Base-by-base conservation (phyloP, 2,329 filamentous ascomycete genomes). In the Nemania abortiva region DNA sequence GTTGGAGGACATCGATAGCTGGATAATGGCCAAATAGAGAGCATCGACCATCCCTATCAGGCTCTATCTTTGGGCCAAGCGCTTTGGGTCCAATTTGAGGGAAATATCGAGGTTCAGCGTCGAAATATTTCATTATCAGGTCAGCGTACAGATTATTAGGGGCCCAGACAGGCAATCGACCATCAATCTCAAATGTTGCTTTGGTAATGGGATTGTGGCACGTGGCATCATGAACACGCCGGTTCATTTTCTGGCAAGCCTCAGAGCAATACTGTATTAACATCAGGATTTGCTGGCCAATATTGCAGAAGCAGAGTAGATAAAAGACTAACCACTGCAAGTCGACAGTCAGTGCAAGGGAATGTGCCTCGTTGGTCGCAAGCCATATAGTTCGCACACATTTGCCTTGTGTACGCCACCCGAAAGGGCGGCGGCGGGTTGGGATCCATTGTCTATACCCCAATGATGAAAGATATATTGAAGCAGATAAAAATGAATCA, bases 1-100 rank as follows among this genome's bases (percentile, higher is more conserved):
- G 29, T 1, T 22, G 34, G n/a, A 68, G 61, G 13, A 68, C 50
- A 31, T 68, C 61, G 39, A 68, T 59, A 10, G 66, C 66, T n/a
- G 66, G 66, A 24, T 49, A 56, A n/a, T 50, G 31, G 22, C 66
- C 61, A 10, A 59, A 65, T 15, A 65, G 18, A 45, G 60, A 34
- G 18, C 53, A 47, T 6, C 29, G 42, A 13, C 34, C 27, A 20
- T n/a, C n/a, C n/a, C n/a, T n/a, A n/a, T n/a, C n/a, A n/a, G n/a
- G n/a, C n/a, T n/a, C n/a, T n/a, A n/a, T n/a, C n/a, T n/a, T n/a
- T n/a, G n/a, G n/a, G n/a, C n/a, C n/a, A n/a, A n/a, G n/a, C n/a
- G n/a, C n/a, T n/a, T 15, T 2, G 39, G 59, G 42, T 22, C 52
- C 34, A 29, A 57, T 39, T 6, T 22, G 34, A 15, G 53, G 64